Base-by-base conservation (phyloP, 495 filamentous ascomycete species). In the Talaromyces proteolyticus region DNA sequence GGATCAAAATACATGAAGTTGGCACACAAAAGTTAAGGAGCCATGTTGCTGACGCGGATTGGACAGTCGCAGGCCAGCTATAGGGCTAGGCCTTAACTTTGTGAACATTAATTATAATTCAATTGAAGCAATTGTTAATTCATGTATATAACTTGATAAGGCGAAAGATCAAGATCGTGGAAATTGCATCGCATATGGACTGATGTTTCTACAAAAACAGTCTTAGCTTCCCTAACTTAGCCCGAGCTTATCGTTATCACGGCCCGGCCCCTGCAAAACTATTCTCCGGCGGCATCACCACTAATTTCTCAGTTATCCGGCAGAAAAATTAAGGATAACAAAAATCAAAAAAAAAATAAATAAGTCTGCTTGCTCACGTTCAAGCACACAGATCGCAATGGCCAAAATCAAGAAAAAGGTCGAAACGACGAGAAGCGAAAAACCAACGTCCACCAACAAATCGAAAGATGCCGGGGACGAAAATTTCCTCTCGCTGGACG, bases 401-500 rank as follows among this genome's bases (percentile, higher is more conserved):
- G 63, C 56, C 14, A 71, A 71, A 61, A 67, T 59, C 48, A 70
- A 70, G 55, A 70, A 62, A 47, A 77, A 69, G 49, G 56, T 57
- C 56, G 62, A 63, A 23, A 64, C 68, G 24, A 37, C 19, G 65
- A 69, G 52, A 60, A 65, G 24, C 45, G 56, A 17, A 54, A 63
- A 42, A 41, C 53, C 42, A 18, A 50, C 47, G 38, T 21, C 53
- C 6, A 38, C 48, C 44, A 62, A 62, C 6, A 52, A 60, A 23
- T 36, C 61, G 46, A 63, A 59, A 18, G 21, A 62, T 16, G 53
- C 51, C 40, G 16, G 19, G 23, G 21, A 23, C 16, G 53, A 53
- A n/a, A 60, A 55, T 42, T 51, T 47, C 44, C 53, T 75, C 52
- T 74, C 77, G 22, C 73, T 86, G 26, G 77, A 85, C 60, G 77